Percentiles rank a stretch among this genome's conserved stretches.
Conservation (phyloP, 139 green algal genomes). For the Nannochloris sp. region DNA sequence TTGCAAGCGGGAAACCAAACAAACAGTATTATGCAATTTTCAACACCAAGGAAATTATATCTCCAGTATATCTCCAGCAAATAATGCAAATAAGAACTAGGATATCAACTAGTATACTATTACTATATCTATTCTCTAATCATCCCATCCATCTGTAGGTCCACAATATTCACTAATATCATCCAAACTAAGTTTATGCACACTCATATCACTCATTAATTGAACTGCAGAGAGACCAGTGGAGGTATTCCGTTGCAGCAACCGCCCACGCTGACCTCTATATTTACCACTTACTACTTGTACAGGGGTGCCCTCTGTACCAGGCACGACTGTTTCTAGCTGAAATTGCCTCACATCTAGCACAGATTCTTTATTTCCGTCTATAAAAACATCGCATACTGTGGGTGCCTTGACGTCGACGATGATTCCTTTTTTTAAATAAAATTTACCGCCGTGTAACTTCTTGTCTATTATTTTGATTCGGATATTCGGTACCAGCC, state of each 20-base stretch:
- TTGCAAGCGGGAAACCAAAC: no score
- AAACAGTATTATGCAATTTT: no score
- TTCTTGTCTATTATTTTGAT: conserved; percentile 63
- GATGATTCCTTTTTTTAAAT: conserved; percentile 69
- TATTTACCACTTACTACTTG: conserved; percentile 54
- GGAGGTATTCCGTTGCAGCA: conserved; percentile 40
- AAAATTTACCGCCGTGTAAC: conserved; percentile 42
- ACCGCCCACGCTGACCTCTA: conserved; percentile 37
- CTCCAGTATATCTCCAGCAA: no score
- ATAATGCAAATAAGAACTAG: no score
- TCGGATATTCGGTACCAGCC: conserved; percentile 51
- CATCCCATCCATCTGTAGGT: not conserved
- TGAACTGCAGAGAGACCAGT: conserved; percentile 58
- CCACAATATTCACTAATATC: conserved; percentile 53
- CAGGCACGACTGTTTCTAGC: conserved; percentile 76
- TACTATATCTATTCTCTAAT: no score
- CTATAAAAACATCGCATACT: conserved; percentile 53
- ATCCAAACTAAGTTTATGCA: conserved; percentile 62
- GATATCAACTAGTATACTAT: no score
- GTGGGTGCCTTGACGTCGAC: conserved; percentile 56
- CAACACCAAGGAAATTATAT: no score
- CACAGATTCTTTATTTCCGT: conserved; percentile 25
- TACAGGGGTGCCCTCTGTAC: conserved; percentile 41
- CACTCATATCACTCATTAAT: conserved; percentile 44
- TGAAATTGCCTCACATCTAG: conserved; percentile 38